phyloP scores from a whole-genome alignment of 1,139 yeast genomes.

The Suhomyces panamericanus region DNA sequence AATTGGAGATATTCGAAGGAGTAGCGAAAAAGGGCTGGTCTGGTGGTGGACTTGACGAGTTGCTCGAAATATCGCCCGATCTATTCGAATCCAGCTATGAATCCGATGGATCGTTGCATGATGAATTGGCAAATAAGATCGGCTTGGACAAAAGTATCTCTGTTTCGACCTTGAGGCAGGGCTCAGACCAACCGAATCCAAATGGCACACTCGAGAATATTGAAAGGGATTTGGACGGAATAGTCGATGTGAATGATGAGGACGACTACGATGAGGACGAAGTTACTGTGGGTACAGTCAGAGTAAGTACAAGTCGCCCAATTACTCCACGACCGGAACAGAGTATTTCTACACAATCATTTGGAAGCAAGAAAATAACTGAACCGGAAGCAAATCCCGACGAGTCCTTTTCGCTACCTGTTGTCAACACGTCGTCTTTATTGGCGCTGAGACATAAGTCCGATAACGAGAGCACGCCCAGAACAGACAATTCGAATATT shows the following conservation, averaged over 20 bases:
- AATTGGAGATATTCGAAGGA: slow-evolving; percentile 76
- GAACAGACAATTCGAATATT: slow-evolving; percentile 13
- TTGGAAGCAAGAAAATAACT: background rate
- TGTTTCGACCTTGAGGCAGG: slow-evolving; percentile 14
- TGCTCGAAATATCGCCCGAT: slow-evolving; percentile 56
- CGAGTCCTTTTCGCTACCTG: slow-evolving; percentile 37
- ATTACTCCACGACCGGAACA: background rate
- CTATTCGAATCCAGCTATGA: slow-evolving; percentile 36
- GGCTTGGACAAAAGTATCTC: slow-evolving; percentile 14
- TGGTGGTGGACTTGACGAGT: slow-evolving; percentile 79
- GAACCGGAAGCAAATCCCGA: slow-evolving; percentile 16
- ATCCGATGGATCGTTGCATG: slow-evolving; percentile 6
- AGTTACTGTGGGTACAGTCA: slow-evolving; percentile 2
- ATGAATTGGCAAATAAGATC: background rate
- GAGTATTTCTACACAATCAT: background rate
- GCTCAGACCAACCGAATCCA: background rate
- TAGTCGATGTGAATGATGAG: slow-evolving; percentile 1
- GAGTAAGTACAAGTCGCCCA: background rate
- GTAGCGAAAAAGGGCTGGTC: slow-evolving; percentile 85
- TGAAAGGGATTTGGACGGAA: slow-evolving; percentile 1
- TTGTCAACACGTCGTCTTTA: slow-evolving; percentile 23
- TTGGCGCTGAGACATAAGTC: slow-evolving; percentile 12
- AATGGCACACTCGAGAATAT: background rate
- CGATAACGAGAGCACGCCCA: slow-evolving; percentile 13
- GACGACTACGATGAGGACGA: slow-evolving; percentile 10